These are phyloP conservation scores for Xenosphaeropsis pyriputrescens DNA, from an alignment of 2,329 filamentous ascomycete genomes.

Conservation along the genomic window DNA sequence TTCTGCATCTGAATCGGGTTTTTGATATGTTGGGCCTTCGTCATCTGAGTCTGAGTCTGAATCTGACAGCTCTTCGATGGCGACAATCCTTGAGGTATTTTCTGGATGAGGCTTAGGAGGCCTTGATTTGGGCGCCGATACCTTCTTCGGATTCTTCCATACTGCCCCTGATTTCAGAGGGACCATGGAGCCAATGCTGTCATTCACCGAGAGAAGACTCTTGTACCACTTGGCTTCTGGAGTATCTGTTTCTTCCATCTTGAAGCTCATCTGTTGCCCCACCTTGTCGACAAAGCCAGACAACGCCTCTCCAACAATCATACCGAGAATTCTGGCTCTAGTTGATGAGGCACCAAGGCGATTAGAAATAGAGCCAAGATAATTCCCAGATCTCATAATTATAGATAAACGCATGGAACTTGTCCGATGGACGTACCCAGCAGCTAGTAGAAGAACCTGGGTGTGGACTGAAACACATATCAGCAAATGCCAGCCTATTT, in stretches of 20 bases:
- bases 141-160: conserved; percentile 5
- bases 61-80: conserved; percentile 49
- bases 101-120: conserved; percentile 8
- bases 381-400: conserved; percentile 55
- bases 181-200: conserved; percentile 44
- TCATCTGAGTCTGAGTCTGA: conserved; percentile 26
- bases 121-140: conserved; percentile 14
- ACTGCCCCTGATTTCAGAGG: conserved; percentile 23
- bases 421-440: conserved; percentile 59
- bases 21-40: conserved; percentile 59
- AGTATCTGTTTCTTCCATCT: conserved; percentile 62
- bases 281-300: conserved; percentile 44
- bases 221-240: conserved; percentile 67
- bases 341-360: conserved; percentile 64
- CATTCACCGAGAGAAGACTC: conserved; percentile 43
- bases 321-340: conserved; percentile 69
- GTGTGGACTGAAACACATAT: conserved; percentile 47
- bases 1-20: conserved; percentile 76
- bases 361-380: conserved; percentile 72
- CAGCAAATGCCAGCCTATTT: conserved; percentile 3
- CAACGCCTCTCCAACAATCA: conserved; percentile 67
- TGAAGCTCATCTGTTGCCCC: conserved; percentile 66
- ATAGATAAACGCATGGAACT: conserved; percentile 52
- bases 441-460: conserved; percentile 62
- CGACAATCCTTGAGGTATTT: conserved; percentile 24